Evolutionary conservation across 345 rosid genomes (phyloP).

Genomic region (Carallia pectinifolia): DNA sequence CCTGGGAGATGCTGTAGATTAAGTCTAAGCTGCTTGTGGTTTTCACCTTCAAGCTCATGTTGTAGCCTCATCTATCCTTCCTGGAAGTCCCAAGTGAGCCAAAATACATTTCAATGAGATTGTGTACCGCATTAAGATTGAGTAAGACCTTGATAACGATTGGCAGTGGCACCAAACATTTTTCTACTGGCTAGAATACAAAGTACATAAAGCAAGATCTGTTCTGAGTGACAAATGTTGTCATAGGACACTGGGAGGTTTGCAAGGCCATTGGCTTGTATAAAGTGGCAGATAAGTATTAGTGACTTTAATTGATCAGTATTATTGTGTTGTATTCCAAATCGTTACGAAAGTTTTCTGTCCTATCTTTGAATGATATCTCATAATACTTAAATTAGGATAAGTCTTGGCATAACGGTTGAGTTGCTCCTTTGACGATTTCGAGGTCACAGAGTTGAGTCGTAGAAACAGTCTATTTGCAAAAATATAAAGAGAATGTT

Average conservation of each 20-base stretch:
- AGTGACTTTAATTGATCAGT: not conserved
- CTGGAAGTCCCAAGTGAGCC: not conserved
- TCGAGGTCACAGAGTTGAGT: no score
- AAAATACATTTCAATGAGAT: constrained; percentile 17
- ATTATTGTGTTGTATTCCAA: not conserved
- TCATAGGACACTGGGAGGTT: constrained; percentile 18
- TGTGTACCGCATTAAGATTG: constrained; percentile 18
- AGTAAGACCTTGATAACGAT: not conserved
- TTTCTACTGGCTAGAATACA: constrained; percentile 3
- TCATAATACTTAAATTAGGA: not conserved
- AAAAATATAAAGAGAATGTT: no score
- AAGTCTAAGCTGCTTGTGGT: not conserved
- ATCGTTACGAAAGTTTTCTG: not conserved
- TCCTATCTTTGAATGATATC: not conserved
- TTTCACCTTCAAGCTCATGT: not conserved
- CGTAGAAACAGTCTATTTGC: no score
- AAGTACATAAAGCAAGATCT: constrained; percentile 20
- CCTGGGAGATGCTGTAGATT: not conserved
- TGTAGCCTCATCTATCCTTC: not conserved
- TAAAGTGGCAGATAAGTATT: constrained; percentile 24
- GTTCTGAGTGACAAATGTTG: constrained; percentile 31
- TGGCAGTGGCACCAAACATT: not conserved
- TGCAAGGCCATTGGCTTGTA: constrained; percentile 28
- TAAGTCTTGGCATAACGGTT: no score
- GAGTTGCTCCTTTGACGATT: no score